Conservation (phyloP, 169 alveolate genomes). For the Babesia ovata region DNA sequence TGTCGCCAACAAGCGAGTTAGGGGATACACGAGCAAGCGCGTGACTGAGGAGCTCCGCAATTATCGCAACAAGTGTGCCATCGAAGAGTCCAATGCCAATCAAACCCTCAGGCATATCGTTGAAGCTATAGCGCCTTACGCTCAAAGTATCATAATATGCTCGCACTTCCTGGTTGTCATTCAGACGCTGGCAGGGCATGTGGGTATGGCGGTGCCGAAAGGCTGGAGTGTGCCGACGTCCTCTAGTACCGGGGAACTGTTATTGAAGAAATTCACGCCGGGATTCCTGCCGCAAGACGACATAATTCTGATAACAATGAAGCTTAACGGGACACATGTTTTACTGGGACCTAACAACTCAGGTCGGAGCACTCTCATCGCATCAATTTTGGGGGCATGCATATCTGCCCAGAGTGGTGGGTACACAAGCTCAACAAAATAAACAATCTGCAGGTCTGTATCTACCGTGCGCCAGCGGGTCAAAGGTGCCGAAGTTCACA, state of each 20-base stretch:
- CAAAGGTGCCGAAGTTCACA: slow-evolving; percentile 24
- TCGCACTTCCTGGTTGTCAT: slow-evolving; percentile 39
- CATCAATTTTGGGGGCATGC: slow-evolving; percentile 9
- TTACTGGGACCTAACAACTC: slow-evolving; percentile 33
- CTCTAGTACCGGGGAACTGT: not conserved
- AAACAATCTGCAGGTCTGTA: slow-evolving; percentile 17
- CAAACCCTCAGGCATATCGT: slow-evolving; percentile 12
- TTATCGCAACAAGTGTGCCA: slow-evolving; percentile 41
- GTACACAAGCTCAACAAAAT: not conserved
- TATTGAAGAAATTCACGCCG: slow-evolving; percentile 10
- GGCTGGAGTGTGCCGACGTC: slow-evolving; percentile 38
- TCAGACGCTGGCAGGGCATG: slow-evolving; percentile 46
- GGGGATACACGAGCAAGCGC: slow-evolving; percentile 14
- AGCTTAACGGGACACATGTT: slow-evolving; percentile 15
- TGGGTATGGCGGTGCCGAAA: slow-evolving; percentile 27
- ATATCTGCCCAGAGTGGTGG: slow-evolving; percentile 21
- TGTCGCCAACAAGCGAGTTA: slow-evolving; percentile 1
- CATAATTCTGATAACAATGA: slow-evolving; percentile 7
- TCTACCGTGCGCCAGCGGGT: slow-evolving; percentile 17
- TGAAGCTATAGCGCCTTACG: slow-evolving; percentile 31
- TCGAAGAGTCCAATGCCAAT: slow-evolving; percentile 23
- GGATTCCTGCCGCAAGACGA: slow-evolving; percentile 1
- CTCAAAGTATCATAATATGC: slow-evolving; percentile 30
- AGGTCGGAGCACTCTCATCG: slow-evolving; percentile 30
- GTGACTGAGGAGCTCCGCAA: slow-evolving; percentile 32